phyloP scores from a whole-genome alignment of 106 monocot species.

The Dendrobium nobile region DNA sequence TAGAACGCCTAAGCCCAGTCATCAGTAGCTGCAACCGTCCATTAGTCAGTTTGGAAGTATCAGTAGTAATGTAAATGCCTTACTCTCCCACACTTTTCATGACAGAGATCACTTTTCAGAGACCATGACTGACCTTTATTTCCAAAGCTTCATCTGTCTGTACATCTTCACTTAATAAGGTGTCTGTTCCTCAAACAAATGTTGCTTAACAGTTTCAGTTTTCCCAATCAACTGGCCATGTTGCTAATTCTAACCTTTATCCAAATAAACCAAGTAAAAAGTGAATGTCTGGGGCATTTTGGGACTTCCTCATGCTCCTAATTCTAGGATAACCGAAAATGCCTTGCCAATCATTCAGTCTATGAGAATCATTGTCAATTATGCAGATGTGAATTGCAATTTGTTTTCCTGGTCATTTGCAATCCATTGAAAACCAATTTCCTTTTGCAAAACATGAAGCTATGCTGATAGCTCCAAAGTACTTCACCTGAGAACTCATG shows the following conservation, averaged over 20 bases:
- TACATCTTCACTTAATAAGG: background rate
- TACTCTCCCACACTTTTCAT: background rate
- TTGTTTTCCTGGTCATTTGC: background rate
- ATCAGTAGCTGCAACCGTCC: constrained; percentile 2
- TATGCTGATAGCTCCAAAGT: background rate
- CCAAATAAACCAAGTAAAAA: background rate
- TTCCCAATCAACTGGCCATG: no score
- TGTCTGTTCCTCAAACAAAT: background rate
- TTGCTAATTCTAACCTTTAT: background rate
- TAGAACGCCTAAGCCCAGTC: constrained; percentile 7
- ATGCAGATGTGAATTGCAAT: background rate
- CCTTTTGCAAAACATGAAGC: background rate
- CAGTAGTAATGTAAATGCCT: background rate
- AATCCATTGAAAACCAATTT: background rate
- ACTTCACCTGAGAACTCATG: background rate
- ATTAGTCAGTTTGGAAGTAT: constrained; percentile 8
- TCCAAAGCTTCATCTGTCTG: background rate
- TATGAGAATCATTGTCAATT: background rate
- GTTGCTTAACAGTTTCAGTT: background rate
- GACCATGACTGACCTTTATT: background rate
- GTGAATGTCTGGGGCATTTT: background rate
- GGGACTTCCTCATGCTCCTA: background rate
- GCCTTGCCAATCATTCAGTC: background rate
- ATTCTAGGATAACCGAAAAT: background rate
- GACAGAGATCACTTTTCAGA: background rate